These are phyloP conservation scores for Stereocaulon alpinum DNA, from an alignment of 495 filamentous ascomycete species.

Conservation along the genomic window DNA sequence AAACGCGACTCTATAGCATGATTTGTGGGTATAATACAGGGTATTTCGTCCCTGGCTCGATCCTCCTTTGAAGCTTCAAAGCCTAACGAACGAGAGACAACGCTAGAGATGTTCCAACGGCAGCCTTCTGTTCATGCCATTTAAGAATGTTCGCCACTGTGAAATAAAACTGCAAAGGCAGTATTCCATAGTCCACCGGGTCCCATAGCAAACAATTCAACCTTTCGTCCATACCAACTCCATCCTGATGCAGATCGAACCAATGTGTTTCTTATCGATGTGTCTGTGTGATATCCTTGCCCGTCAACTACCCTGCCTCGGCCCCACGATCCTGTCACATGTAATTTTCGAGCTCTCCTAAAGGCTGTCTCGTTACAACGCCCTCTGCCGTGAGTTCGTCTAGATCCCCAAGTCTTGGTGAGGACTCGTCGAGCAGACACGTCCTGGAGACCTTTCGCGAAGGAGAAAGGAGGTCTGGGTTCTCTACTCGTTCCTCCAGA, in stretches of 20 bases:
- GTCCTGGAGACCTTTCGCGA: conserved; percentile 17
- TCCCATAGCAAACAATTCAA: background rate
- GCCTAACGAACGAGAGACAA: background rate
- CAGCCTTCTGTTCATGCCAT: background rate
- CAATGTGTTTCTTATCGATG: background rate
- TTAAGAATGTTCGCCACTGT: background rate
- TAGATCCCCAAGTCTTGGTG: background rate
- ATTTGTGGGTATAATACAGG: background rate
- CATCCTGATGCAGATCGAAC: background rate
- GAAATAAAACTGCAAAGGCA: background rate
- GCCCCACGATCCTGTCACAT: background rate
- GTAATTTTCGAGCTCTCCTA: conserved; percentile 8
- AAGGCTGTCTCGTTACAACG: conserved; percentile 4
- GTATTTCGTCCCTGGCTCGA: background rate
- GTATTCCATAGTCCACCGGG: background rate
- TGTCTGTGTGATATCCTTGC: background rate
- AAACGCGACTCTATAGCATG: background rate
- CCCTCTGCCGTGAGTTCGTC: conserved; percentile 16
- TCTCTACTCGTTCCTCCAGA: background rate
- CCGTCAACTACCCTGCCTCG: background rate
- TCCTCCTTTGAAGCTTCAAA: background rate
- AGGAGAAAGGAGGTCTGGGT: conserved; percentile 12
- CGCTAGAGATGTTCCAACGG: background rate
- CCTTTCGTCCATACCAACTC: background rate
- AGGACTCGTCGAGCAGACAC: background rate